Evolutionary conservation across 352 stramenopile genomes (phyloP).

Genomic region (Phytophthora meadii): DNA sequence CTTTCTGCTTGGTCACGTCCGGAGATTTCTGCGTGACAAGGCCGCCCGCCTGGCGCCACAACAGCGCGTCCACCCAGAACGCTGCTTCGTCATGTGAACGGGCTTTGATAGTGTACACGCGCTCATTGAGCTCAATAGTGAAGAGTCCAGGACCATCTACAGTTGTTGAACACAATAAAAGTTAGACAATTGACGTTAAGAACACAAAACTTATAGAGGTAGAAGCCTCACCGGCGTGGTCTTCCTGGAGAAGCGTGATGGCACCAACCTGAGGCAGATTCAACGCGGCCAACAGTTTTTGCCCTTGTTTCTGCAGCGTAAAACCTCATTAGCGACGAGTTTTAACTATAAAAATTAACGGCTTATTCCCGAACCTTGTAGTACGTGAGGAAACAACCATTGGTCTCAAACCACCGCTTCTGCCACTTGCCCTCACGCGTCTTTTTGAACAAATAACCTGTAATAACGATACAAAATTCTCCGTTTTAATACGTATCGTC

Average conservation of each 20-base stretch:
- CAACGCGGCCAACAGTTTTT: conserved; percentile 94
- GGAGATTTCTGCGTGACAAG: conserved; percentile 84
- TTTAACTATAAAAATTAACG: conserved; percentile 7
- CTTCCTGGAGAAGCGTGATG: conserved; percentile 77
- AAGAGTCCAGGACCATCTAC: conserved; percentile 86
- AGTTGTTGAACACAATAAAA: conserved; percentile 10
- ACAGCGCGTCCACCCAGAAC: conserved; percentile 88
- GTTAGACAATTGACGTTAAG: conserved; percentile 13
- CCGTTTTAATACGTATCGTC: not conserved
- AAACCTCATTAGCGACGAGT: not conserved
- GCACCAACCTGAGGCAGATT: conserved; percentile 93
- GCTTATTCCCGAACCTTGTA: conserved; percentile 90
- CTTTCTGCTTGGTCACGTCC: conserved; percentile 49
- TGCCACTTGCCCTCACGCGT: conserved; percentile 96
- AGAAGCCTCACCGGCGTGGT: conserved; percentile 57
- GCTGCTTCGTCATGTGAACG: conserved; percentile 84
- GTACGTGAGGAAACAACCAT: conserved; percentile 98
- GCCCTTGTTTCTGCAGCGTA: conserved; percentile 79
- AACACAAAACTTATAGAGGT: not conserved
- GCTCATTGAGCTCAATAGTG: conserved; percentile 91
- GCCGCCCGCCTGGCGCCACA: conserved; percentile 84
- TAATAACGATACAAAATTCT: conserved; percentile 9
- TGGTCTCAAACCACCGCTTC: conserved; percentile 99
- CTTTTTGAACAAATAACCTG: conserved; percentile 95
- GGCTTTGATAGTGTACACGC: conserved; percentile 92